Evolutionary conservation across 2,329 filamentous ascomycete genomes (phyloP).

Genomic region (Beauveria medogensis): DNA sequence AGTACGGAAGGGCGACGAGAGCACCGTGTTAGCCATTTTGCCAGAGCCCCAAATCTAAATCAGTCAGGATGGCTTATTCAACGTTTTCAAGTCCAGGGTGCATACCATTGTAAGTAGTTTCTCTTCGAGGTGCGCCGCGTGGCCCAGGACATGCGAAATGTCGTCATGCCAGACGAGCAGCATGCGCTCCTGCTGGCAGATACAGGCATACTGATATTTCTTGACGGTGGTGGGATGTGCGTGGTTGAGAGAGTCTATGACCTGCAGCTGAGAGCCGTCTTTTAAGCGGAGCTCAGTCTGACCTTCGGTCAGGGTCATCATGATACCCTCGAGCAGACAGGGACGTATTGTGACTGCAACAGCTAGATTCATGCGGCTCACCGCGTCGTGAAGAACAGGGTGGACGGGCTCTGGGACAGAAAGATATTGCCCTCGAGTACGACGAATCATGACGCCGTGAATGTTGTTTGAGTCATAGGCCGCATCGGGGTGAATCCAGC

Average conservation of each 20-base stretch:
- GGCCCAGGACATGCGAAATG: slow-evolving; percentile 30
- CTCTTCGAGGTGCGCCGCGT: slow-evolving; percentile 27
- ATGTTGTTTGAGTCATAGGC: slow-evolving; percentile 16
- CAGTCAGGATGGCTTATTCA: slow-evolving; percentile 13
- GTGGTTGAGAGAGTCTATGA: slow-evolving; percentile 34
- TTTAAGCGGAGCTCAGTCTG: slow-evolving; percentile 35
- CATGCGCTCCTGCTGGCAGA: slow-evolving; percentile 32
- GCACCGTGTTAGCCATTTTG: not conserved
- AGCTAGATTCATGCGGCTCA: slow-evolving; percentile 35
- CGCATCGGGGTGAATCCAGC: slow-evolving; percentile 21
- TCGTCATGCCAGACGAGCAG: slow-evolving; percentile 37
- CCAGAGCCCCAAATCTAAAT: slow-evolving; percentile 11
- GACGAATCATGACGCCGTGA: slow-evolving; percentile 30
- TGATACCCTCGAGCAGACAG: slow-evolving; percentile 36
- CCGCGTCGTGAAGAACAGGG: slow-evolving; percentile 30
- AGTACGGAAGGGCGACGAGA: not conserved
- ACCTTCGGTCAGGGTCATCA: slow-evolving; percentile 29
- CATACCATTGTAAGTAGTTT: slow-evolving; percentile 26
- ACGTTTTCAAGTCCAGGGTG: slow-evolving; percentile 14
- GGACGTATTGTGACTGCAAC: slow-evolving; percentile 42
- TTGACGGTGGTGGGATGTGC: slow-evolving; percentile 31
- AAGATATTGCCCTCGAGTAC: slow-evolving; percentile 32
- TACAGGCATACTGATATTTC: slow-evolving; percentile 34
- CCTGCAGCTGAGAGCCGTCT: slow-evolving; percentile 35
- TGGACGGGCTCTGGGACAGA: slow-evolving; percentile 31